phyloP scores from a whole-genome alignment of 331 rosid genomes.

The Acacia concinna region DNA sequence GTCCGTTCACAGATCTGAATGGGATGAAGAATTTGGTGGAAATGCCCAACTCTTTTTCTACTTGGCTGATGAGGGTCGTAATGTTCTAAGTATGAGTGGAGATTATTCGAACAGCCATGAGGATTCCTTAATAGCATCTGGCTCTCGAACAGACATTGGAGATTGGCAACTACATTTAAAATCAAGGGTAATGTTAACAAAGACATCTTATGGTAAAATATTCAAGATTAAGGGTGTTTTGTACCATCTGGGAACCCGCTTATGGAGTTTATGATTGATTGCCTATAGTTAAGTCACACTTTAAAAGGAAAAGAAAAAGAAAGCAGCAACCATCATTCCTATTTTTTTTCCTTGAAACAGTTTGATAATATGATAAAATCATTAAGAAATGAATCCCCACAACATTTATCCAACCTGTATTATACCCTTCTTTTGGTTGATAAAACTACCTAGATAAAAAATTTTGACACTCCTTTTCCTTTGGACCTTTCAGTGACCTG shows the following conservation, averaged over 20 bases:
- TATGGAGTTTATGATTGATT: conserved; percentile 22
- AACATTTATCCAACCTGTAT: conserved; percentile 19
- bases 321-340: background rate
- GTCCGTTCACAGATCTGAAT: conserved; percentile 55
- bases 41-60: conserved; percentile 85
- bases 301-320: background rate
- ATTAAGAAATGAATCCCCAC: conserved; percentile 2
- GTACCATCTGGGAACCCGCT: conserved; percentile 7
- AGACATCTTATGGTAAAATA: conserved; percentile 21
- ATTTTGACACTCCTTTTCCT: background rate
- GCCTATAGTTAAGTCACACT: conserved; percentile 11
- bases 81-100: conserved; percentile 51
- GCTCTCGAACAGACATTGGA: conserved; percentile 85
- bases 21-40: conserved; percentile 46
- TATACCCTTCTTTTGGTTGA: conserved; percentile 3
- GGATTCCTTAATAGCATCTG: conserved; percentile 71
- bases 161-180: conserved; percentile 92
- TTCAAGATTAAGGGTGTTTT: background rate
- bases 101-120: conserved; percentile 48
- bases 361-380: conserved; percentile 13
- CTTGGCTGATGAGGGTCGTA: conserved; percentile 86
- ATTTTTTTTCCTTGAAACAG: conserved; percentile 19
- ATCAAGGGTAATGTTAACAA: conserved; percentile 64
- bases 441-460: background rate
- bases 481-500: conserved; percentile 3